Conservation (phyloP, 176 grass and related monocot species). For the Hsuehochloa calcarea region DNA sequence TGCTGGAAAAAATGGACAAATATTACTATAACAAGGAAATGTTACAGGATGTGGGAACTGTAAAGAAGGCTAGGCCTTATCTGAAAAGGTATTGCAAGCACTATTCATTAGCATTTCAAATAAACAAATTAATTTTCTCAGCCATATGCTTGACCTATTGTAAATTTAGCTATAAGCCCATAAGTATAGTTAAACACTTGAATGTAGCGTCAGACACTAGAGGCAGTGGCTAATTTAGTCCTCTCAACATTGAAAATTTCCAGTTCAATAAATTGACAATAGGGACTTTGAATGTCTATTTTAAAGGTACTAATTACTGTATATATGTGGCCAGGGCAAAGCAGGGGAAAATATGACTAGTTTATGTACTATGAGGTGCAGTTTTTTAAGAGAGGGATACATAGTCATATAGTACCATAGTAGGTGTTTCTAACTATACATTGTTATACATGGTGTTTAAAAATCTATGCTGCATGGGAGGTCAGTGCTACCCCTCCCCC, state of each 20-base stretch:
- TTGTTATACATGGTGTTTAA: background rate
- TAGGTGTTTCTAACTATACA: background rate
- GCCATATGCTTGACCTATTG: background rate
- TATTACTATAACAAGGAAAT: slow-evolving; percentile 1
- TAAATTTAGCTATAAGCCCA: background rate
- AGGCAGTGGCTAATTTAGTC: slow-evolving; percentile 1
- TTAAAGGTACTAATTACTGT: background rate
- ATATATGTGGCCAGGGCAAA: background rate
- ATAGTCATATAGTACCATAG: background rate
- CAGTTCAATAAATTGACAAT: background rate
- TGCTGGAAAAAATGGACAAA: background rate
- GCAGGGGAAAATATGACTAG: background rate
- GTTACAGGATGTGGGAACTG: background rate
- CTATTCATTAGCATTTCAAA: slow-evolving; percentile 2
- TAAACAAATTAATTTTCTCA: background rate
- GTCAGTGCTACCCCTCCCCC: background rate
- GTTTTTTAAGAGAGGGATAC: background rate
- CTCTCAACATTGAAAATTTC: background rate
- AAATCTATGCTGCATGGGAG: background rate
- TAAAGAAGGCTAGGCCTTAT: background rate
- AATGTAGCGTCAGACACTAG: background rate
- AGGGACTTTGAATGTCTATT: background rate
- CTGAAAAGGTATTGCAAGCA: background rate
- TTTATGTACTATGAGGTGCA: background rate
- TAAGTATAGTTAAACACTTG: background rate